Percentiles rank a stretch among this genome's conserved stretches.
Evolutionary conservation across 441 rosid genomes (phyloP).

Genomic region (Gossypium gossypioides): DNA sequence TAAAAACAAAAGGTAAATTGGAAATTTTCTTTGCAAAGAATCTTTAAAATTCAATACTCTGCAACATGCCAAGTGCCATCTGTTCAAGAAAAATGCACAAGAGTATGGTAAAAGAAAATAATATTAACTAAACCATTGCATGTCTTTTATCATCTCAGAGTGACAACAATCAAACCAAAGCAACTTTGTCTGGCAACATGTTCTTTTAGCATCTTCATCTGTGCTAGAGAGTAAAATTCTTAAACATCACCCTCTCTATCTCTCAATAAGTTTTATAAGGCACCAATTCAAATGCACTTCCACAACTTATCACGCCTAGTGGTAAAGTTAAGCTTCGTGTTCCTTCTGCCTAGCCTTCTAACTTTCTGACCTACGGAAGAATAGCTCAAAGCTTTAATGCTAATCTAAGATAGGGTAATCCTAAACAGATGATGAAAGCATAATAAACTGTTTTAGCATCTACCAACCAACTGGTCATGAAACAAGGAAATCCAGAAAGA

Average conservation of each 20-base stretch:
- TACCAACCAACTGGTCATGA: background rate
- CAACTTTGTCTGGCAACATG: background rate
- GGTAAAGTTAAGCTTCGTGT: background rate
- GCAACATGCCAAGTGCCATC: background rate
- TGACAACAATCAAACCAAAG: background rate
- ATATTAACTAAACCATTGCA: background rate
- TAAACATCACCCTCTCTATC: background rate
- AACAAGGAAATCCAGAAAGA: background rate
- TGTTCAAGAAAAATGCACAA: background rate
- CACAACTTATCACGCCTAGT: background rate
- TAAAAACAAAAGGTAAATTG: too few relatives aligned
- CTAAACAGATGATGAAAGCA: background rate
- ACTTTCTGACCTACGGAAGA: background rate
- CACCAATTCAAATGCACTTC: background rate
- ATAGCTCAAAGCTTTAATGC: background rate
- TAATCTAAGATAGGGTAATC: background rate
- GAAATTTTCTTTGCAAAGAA: too few relatives aligned
- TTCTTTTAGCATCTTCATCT: background rate
- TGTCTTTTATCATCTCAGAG: background rate
- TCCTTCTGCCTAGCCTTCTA: background rate
- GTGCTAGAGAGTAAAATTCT: background rate
- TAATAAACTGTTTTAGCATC: background rate
- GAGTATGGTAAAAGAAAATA: background rate
- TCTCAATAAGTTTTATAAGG: background rate
- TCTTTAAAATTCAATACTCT: too few relatives aligned